Base-by-base conservation (phyloP, 2,329 filamentous ascomycete genomes). In the Clonostachys solani region DNA sequence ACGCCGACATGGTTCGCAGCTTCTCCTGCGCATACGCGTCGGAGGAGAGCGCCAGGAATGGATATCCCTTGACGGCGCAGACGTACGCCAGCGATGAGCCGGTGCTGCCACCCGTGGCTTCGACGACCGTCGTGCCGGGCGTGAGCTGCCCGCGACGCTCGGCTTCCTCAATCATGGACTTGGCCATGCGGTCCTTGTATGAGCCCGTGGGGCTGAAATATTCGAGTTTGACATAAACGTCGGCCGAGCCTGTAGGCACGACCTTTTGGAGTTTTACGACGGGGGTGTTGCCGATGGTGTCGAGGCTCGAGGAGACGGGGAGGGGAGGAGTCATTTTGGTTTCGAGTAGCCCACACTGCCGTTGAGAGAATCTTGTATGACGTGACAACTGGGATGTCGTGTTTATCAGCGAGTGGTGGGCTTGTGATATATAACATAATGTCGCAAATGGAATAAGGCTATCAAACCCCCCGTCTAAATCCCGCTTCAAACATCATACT, bases 21-120 rank as follows among this genome's bases (percentile, higher is more conserved):
- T 53, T 54, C 33, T 54, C 52, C 2, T 33, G 19, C 7, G 50
- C 47, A 29, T 46, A 48, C 15, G 43, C 47, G 15, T 45, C 36
- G 8, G 47, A 48, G 16, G 23, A 46, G 42, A 52, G 33, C 6
- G 43, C 45, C 12, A 23, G 40, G 16, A 52, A 50, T 5, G 53
- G 56, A 40, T 60, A 63, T 7, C 54, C 52, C 37, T 57, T 58
- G n/a, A 59, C 53, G 3, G 57, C 48, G 33, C 50, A 52, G 16
- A 50, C 46, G 33, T 34, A 54, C 15, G 45, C 45, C 5, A 52
- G 44, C 10, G 48, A 52, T 3, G 46, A 50, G 6, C 50, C 50
- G 12, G 50, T 52, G 38, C 48, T 52, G 23, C 48, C 48, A 8
- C 50, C 48, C 5, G 50, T 52, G 33, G 49, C 49, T 18, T 52